These are phyloP conservation scores for Backusella mclennaniae DNA, from an alignment of 192 early-diverging fungal genomes.

Conservation along the genomic window DNA sequence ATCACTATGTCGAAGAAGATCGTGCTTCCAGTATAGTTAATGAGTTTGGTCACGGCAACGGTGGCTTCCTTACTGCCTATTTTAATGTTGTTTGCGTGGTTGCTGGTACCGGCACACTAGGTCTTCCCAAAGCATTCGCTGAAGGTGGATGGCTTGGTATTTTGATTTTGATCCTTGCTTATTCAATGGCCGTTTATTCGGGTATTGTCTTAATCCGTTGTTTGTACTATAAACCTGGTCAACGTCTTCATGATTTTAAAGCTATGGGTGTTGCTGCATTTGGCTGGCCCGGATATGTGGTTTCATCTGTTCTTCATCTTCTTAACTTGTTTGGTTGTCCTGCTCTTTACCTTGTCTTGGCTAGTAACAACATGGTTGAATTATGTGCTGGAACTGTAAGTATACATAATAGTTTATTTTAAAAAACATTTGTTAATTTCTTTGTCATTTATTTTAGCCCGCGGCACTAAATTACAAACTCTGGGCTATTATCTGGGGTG, in stretches of 20 bases:
- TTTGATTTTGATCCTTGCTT: slow-evolving; percentile 64
- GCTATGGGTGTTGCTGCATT: slow-evolving; percentile 76
- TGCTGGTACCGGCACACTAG: slow-evolving; percentile 82
- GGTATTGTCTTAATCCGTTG: slow-evolving; percentile 76
- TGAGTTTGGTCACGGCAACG: slow-evolving; percentile 21
- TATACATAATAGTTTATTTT: neutral
- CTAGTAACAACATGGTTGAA: slow-evolving; percentile 66
- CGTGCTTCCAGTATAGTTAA: neutral
- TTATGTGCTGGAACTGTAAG: slow-evolving; percentile 47
- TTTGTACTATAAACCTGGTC: slow-evolving; percentile 65
- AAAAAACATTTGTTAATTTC: neutral
- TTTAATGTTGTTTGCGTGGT: slow-evolving; percentile 43
- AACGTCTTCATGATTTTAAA: slow-evolving; percentile 52
- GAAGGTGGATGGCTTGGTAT: slow-evolving; percentile 77
- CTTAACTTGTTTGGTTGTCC: slow-evolving; percentile 69
- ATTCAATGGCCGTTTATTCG: slow-evolving; percentile 66
- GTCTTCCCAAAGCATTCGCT: slow-evolving; percentile 80
- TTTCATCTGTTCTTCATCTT: slow-evolving; percentile 62
- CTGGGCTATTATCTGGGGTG: slow-evolving; percentile 67
- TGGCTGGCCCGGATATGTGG: slow-evolving; percentile 62
- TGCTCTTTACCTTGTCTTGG: slow-evolving; percentile 71
- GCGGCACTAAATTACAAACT: slow-evolving; percentile 28
- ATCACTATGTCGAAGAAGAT: slow-evolving; percentile 21
- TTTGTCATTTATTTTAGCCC: slow-evolving; percentile 9
- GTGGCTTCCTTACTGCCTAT: slow-evolving; percentile 27